Conservation (phyloP, 306 rosid species). For the Benincasa hispida region DNA sequence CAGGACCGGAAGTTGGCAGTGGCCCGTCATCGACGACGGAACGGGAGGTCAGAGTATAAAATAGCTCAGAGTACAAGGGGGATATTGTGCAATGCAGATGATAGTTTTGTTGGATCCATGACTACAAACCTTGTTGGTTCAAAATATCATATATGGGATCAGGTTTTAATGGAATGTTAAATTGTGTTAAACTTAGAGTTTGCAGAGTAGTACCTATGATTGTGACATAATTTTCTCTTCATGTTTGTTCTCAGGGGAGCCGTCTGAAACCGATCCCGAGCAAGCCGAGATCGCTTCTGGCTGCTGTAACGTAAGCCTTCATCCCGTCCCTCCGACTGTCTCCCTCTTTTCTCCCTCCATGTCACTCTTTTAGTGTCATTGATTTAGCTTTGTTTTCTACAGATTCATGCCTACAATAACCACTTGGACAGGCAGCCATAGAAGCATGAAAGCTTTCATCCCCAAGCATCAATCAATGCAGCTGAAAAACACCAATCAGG, state of each 20-base stretch:
- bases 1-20: conserved; percentile 81
- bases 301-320: conserved; percentile 46
- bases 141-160: conserved; percentile 69
- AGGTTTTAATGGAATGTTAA: conserved; percentile 25
- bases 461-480: conserved; percentile 74
- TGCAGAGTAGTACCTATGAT: background rate
- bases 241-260: conserved; percentile 30
- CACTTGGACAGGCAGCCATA: conserved; percentile 76
- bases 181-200: background rate
- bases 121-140: conserved; percentile 78
- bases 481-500: conserved; percentile 66
- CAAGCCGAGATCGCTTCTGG: conserved; percentile 47
- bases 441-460: conserved; percentile 58
- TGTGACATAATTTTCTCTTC: background rate
- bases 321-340: background rate
- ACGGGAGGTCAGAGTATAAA: conserved; percentile 47
- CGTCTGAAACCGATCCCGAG: conserved; percentile 14
- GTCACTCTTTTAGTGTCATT: background rate
- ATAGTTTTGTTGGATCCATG: conserved; percentile 55
- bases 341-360: background rate
- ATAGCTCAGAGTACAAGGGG: conserved; percentile 62
- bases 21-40: conserved; percentile 49
- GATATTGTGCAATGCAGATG: conserved; percentile 38
- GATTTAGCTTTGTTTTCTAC: conserved; percentile 10
- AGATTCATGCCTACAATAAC: conserved; percentile 63